Evolutionary conservation across 2,329 filamentous ascomycete genomes (phyloP), one percentile per base, ranked within the genome.

Genomic region (Penicillium frequentans): DNA sequence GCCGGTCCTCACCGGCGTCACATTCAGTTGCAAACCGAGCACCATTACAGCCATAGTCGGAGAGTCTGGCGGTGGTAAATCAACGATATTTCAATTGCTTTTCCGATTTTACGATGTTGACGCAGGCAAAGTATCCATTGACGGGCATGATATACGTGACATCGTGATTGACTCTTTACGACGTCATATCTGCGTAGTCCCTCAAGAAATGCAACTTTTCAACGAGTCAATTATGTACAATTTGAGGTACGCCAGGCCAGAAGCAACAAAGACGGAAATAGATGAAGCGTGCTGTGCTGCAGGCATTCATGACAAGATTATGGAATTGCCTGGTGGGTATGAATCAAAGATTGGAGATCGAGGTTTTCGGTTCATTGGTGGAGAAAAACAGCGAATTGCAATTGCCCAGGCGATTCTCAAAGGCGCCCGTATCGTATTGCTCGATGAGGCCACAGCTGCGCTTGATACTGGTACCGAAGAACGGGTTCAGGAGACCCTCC

Each of bases 141-240:
- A 98, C 70, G 91, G 89, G 7, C 84, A 87, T 57, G 86, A 97
- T 70, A 90, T 97, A 48, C 86, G 90, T 72, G 87, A 92, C 63
- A 79, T 96, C 57, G 96, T 91, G 1, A 97, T 98, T 66, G 90
- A 97, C 75, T 96, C 92, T 19, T 82, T 99, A 54, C 86, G 95
- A 64, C 84, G 85, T 57, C 89, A 93, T 71, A 97, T 98, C 68
- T 95, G 95, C 26, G 93, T 99, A 43, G 95, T 99, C 7, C 95
- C 95, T 1, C 95, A 99, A 74, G 95, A 98, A 68, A 97, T 93
- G 4, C 90, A 96, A 7, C 81, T 97, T 46, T 96, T 97, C 82
- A 96, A 96, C 72, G 93, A 96, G 73, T 89, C 90, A 1, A 79
- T 97, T 61, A 95, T 96, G 91, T 96, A 96, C 78, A 97, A 97